Evolutionary conservation across 208 protist genomes (phyloP).

Genomic region (Acanthamoeba triangularis): DNA sequence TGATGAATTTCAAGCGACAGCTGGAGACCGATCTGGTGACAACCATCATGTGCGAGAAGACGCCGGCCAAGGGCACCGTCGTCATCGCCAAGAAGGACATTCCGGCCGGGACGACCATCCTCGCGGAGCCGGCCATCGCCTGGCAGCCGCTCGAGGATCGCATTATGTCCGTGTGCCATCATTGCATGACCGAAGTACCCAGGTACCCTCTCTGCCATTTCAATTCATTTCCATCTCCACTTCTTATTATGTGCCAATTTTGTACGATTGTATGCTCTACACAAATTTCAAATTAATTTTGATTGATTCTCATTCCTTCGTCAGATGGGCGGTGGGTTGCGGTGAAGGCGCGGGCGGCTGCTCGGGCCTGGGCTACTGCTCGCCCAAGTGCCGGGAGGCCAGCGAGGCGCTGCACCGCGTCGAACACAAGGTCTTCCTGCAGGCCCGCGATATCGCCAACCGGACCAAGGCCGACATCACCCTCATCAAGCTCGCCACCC

Average conservation of each 20-base stretch:
- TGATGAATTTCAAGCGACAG: not conserved
- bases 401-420: not conserved
- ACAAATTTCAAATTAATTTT: not conserved
- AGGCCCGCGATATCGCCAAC: not conserved
- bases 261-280: not conserved
- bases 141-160: constrained; percentile 3
- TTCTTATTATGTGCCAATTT: not conserved
- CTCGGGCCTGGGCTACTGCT: constrained; percentile 39
- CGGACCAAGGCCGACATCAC: not conserved
- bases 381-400: not conserved
- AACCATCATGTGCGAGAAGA: not conserved
- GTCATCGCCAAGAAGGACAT: not conserved
- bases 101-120: not conserved
- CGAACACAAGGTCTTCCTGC: constrained; percentile 7
- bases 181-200: constrained; percentile 15
- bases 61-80: not conserved
- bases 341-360: not conserved
- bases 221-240: not conserved
- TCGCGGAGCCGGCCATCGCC: not conserved
- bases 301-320: not conserved
- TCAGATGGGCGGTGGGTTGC: not conserved
- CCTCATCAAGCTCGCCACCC: constrained; percentile 7
- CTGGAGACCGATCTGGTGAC: not conserved
- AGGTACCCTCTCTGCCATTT: not conserved
- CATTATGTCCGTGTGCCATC: not conserved